Conservation (phyloP, 2,329 filamentous ascomycete species). For the Aspergillus ochraceoroseus region DNA sequence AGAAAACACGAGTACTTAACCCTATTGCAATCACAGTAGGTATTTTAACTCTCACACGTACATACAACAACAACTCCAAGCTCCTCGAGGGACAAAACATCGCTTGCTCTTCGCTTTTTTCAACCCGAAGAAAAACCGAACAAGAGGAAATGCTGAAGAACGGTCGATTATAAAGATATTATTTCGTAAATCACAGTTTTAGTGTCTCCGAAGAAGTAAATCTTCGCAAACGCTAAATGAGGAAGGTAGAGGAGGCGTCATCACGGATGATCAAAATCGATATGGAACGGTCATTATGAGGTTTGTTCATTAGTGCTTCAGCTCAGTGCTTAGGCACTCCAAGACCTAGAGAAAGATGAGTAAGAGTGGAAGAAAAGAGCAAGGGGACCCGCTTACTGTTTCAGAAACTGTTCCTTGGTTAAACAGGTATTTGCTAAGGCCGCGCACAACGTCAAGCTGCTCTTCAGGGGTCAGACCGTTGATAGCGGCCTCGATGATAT, state of each 20-base stretch:
- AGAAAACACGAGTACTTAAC: slow-evolving; percentile 3
- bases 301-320: slow-evolving; percentile 7
- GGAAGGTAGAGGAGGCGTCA: background rate
- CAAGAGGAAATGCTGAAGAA: slow-evolving; percentile 3
- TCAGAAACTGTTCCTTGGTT: slow-evolving; percentile 57
- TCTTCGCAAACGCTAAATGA: background rate
- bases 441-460: slow-evolving; percentile 72
- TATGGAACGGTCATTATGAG: background rate
- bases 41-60: slow-evolving; percentile 8
- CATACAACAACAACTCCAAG: too few species aligned
- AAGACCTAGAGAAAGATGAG: slow-evolving; percentile 7
- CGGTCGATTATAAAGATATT: slow-evolving; percentile 14
- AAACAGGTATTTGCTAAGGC: slow-evolving; percentile 59
- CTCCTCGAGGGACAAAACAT: too few species aligned
- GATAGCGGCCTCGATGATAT: slow-evolving; percentile 85
- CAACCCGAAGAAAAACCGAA: background rate
- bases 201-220: slow-evolving; percentile 8
- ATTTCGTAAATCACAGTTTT: slow-evolving; percentile 7
- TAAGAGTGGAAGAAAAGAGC: background rate
- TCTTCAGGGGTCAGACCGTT: slow-evolving; percentile 82
- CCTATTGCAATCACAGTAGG: slow-evolving; percentile 6
- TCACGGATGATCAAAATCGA: background rate
- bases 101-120: too few species aligned
- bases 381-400: slow-evolving; percentile 40
- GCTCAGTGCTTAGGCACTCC: slow-evolving; percentile 9